Evolutionary conservation across 805 yeast species (phyloP), one percentile per base, ranked within the genome.

Genomic region (Saccharomyces jurei): DNA sequence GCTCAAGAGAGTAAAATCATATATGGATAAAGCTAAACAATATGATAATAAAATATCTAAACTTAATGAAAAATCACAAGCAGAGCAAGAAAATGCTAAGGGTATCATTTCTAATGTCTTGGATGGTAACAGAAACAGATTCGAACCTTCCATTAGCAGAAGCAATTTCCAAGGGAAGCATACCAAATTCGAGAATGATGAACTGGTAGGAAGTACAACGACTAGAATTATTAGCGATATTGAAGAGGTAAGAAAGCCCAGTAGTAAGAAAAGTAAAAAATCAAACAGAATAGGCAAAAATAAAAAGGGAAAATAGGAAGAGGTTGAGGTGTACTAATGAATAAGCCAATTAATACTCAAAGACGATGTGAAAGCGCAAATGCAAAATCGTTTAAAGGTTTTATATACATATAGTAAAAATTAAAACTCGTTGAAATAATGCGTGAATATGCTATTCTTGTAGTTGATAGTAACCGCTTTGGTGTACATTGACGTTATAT

Each of bases 1-100:
- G 63, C 71, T 88, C 52, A 75, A 73, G 6, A 74, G 90, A 57
- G 84, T 87, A 46, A 86, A 85, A 65, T 63, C 75, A n/a, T 86
- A 84, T 59, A 84, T 86, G 82, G 77, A 77, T 41, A 76, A 82
- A 62, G 76, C 80, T 41, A 81, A 60, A 48, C 56, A 55, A 32
- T 49, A 53, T 49, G 69, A 55, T 21, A 14, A 13, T 21, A 49
- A 50, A 32, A 44, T 46, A 21, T 11, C 14, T 5, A 48, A 50
- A 29, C 11, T 21, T 52, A 61, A 54, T 53, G 68, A 46, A 55
- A 67, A 55, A 10, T 56, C 51, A 29, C 50, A 54, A n/a, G 62
- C 70, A 21, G 73, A 57, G 49, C 60, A 64, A 41, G 56, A 56
- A n/a, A 59, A 71, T n/a, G 81, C 83, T 0, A 75, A 76, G 57